Evolutionary conservation across 139 green algal species (phyloP).

Genomic region (Bryopsis sp.): DNA sequence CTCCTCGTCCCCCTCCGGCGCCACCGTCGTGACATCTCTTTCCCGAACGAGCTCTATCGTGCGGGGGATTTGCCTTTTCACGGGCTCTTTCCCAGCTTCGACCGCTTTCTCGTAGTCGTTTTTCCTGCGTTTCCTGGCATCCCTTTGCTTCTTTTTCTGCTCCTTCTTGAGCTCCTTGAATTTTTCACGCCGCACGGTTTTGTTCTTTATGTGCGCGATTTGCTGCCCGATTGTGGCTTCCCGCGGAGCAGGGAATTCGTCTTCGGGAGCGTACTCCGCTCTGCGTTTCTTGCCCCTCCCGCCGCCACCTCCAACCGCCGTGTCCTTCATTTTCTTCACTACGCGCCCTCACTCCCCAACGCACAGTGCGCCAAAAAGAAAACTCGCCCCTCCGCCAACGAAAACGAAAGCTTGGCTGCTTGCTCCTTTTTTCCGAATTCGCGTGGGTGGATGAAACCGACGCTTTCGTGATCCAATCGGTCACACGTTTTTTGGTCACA

Average conservation of each 20-base stretch:
- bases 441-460: too few species aligned
- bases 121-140: slow-evolving; percentile 47
- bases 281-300: too few species aligned
- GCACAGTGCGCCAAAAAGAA: too few species aligned
- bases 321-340: too few species aligned
- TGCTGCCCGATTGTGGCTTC: slow-evolving; percentile 53
- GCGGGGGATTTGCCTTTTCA: background rate
- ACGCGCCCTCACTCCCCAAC: too few species aligned
- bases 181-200: slow-evolving; percentile 54
- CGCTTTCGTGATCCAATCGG: too few species aligned
- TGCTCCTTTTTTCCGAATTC: too few species aligned
- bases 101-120: slow-evolving; percentile 49
- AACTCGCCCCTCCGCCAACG: too few species aligned
- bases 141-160: slow-evolving; percentile 33
- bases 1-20: slow-evolving; percentile 60
- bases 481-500: too few species aligned
- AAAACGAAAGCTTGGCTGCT: too few species aligned
- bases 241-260: background rate
- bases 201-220: slow-evolving; percentile 76
- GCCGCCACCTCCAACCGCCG: too few species aligned
- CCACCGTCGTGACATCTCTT: slow-evolving; percentile 71
- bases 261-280: too few species aligned
- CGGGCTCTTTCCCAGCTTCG: slow-evolving; percentile 39
- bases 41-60: slow-evolving; percentile 87
- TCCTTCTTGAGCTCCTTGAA: slow-evolving; percentile 76